phyloP scores from a whole-genome alignment of 2,329 filamentous ascomycete species.

The Fusarium concolor region DNA sequence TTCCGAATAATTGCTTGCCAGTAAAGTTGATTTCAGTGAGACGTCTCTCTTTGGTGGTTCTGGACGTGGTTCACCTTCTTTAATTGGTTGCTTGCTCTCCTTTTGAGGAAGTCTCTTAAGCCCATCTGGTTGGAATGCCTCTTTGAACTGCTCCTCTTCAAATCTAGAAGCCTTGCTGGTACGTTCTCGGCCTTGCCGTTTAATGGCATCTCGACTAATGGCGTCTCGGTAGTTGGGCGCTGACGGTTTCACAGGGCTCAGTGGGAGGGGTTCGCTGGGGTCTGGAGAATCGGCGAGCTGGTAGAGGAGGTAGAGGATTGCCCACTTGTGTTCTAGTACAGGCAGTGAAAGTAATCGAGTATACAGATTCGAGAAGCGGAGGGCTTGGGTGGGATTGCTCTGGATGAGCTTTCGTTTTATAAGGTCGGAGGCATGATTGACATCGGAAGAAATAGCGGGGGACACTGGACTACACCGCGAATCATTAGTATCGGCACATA shows the following conservation, averaged over 20 bases:
- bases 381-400: constrained; percentile 80
- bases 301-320: constrained; percentile 91
- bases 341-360: constrained; percentile 89
- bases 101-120: constrained; percentile 59
- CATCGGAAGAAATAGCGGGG: constrained; percentile 72
- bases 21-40: constrained; percentile 66
- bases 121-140: constrained; percentile 67
- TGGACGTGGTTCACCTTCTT: constrained; percentile 51
- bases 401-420: constrained; percentile 90
- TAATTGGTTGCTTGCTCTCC: constrained; percentile 52
- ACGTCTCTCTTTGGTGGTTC: constrained; percentile 59
- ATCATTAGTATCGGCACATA: constrained; percentile 1
- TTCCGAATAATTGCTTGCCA: constrained; percentile 67
- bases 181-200: constrained; percentile 53
- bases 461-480: constrained; percentile 57
- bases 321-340: constrained; percentile 95
- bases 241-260: constrained; percentile 57
- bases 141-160: constrained; percentile 63
- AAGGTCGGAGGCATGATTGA: constrained; percentile 91
- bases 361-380: constrained; percentile 91
- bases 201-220: constrained; percentile 52
- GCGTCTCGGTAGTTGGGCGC: constrained; percentile 54
- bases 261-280: constrained; percentile 63
- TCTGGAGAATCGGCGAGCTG: constrained; percentile 78
- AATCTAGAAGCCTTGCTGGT: constrained; percentile 52